phyloP scores from a whole-genome alignment of 805 yeast species.

The Nakazawaea ishiwadae region DNA sequence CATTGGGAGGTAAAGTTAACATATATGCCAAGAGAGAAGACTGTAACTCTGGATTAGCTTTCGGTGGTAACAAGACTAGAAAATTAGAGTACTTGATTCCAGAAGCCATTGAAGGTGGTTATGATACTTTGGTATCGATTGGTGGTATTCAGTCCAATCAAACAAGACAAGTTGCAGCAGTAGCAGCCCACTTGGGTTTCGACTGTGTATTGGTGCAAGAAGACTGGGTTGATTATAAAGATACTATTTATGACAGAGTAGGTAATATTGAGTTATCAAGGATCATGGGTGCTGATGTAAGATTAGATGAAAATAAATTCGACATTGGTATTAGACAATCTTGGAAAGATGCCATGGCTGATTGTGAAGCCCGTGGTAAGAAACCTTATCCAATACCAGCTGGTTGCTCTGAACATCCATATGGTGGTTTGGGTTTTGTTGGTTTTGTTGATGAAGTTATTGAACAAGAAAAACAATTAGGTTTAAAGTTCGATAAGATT shows the following conservation, averaged over 20 bases:
- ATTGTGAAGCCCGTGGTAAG: slow-evolving; percentile 22
- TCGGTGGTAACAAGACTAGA: slow-evolving; percentile 30
- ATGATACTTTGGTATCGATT: slow-evolving; percentile 30
- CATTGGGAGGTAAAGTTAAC: slow-evolving; percentile 27
- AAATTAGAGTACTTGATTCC: slow-evolving; percentile 30
- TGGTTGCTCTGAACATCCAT: slow-evolving; percentile 31
- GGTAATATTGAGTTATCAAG: slow-evolving; percentile 32
- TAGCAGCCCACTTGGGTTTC: slow-evolving; percentile 30
- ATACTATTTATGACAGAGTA: slow-evolving; percentile 29
- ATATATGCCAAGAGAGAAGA: slow-evolving; percentile 31
- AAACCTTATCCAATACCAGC: slow-evolving; percentile 34
- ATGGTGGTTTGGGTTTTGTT: slow-evolving; percentile 32
- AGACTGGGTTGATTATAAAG: slow-evolving; percentile 31
- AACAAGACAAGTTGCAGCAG: slow-evolving; percentile 31
- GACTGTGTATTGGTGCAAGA: slow-evolving; percentile 31
- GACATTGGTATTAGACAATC: slow-evolving; percentile 32
- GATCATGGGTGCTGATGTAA: slow-evolving; percentile 32
- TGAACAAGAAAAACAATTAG: slow-evolving; percentile 28
- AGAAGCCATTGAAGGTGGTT: slow-evolving; percentile 27
- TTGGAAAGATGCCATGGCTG: slow-evolving; percentile 26
- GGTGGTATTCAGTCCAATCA: slow-evolving; percentile 32
- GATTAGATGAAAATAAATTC: slow-evolving; percentile 28
- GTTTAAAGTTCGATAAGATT: slow-evolving; percentile 28
- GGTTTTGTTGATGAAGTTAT: slow-evolving; percentile 30
- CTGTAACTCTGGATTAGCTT: slow-evolving; percentile 30